Base-by-base conservation (phyloP, 179 eudicot species). In the Silene vulgaris region DNA sequence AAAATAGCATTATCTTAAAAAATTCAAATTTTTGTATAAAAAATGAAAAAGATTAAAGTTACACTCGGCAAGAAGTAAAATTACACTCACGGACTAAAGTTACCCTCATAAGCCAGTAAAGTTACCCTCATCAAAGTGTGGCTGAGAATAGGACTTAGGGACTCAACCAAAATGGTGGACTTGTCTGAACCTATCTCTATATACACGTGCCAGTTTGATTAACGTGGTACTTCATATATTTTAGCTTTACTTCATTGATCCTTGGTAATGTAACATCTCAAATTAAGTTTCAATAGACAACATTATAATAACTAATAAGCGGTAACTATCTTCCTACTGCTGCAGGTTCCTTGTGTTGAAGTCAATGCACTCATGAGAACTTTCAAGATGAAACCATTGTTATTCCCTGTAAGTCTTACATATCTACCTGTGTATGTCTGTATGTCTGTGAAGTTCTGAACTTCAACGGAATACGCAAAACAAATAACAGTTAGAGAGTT, bases 281-380 rank as follows among this genome's bases (percentile, higher is more conserved):
- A 32, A 13, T 21, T 69, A 9, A n/a, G 21, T 48, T 40, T 68
- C 5, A 62, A 50, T 14, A 29, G 16, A 23, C 57, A 20, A 60
- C 54, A 40, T 45, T 26, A 32, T 64, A 21, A 78, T 35, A 5
- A 35, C 23, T 64, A 21, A 78, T 35, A 5, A 35, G 40, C 40
- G 8, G 6, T 26, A 12, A 54, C 16, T 59, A 3, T 75, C 60
- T 65, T 71, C 65, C 57, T 72, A 65, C 75, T 75, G 45, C 45
- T 52, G 29, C 87, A 95, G 99, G 97, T 92, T 80, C 99, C 99
- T 63, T 87, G 90, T 83, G 97, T 95, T 71, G 99, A 95, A 83
- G 93, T 95, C 19, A 95, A 95, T 87, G 87, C 99, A 70, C 88
- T 95, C 84, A 92, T 95, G 97, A 87, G 72, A 84, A 89, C 95